Percentiles rank a stretch among this genome's conserved stretches.
Evolutionary conservation across 2,329 filamentous ascomycete species (phyloP).

Genomic region (Leptodontidium sp.): DNA sequence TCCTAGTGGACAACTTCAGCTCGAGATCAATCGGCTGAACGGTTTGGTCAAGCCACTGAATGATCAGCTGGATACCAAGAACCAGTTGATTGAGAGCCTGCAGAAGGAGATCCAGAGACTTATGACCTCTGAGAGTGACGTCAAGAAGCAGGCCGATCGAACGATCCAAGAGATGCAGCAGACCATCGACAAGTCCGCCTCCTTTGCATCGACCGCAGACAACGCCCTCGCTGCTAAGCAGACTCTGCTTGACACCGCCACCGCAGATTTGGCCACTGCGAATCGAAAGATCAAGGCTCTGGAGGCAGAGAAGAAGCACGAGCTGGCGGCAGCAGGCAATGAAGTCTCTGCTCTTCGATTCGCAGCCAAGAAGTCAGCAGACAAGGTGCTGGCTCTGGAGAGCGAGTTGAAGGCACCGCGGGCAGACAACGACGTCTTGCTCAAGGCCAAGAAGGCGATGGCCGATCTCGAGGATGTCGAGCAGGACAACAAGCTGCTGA

Average conservation of each 20-base stretch:
- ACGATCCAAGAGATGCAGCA: not conserved
- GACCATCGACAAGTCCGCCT: not conserved
- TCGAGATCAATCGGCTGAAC: not conserved
- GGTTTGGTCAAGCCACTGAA: not conserved
- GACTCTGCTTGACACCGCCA: not conserved
- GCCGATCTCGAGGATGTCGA: not conserved
- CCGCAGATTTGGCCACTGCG: not conserved
- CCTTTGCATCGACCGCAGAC: not conserved
- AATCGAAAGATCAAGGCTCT: not conserved
- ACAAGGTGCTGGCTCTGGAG: not conserved
- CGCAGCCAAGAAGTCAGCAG: not conserved
- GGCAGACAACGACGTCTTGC: not conserved
- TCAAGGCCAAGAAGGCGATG: not conserved
- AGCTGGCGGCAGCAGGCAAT: not conserved
- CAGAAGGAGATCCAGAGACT: slow-evolving; percentile 3
- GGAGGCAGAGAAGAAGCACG: not conserved
- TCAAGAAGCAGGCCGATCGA: not conserved
- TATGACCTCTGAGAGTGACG: not conserved
- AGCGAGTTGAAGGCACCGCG: not conserved
- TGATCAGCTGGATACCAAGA: not conserved
- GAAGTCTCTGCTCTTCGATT: not conserved
- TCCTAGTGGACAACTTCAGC: not conserved
- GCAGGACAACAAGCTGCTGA: not conserved
- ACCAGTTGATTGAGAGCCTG: not conserved
- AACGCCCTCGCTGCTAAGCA: not conserved